Percentiles rank a stretch among this genome's conserved stretches.
Conservation (phyloP, 1,284 basidiomycete species). For the Schizophyllum commune region DNA sequence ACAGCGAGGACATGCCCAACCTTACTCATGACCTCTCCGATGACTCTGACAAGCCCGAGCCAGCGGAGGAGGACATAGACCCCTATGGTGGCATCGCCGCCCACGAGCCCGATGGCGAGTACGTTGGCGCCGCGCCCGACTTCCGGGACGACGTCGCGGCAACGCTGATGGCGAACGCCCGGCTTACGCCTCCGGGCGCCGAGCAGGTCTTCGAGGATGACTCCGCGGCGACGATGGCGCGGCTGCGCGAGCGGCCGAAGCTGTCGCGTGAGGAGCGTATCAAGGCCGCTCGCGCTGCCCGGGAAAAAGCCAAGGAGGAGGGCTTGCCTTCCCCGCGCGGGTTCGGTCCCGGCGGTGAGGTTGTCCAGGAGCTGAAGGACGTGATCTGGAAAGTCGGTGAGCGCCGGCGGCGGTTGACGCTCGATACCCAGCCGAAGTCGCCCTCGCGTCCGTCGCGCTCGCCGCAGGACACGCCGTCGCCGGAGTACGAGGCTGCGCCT, state of each 20-base stretch:
- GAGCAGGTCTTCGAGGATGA: constrained; percentile 76
- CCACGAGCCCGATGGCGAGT: neutral
- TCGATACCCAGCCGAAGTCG: neutral
- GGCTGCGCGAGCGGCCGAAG: constrained; percentile 49
- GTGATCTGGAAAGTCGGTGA: constrained; percentile 80
- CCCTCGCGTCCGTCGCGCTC: neutral
- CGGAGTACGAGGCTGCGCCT: neutral
- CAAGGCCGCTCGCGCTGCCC: constrained; percentile 41
- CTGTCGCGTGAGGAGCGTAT: constrained; percentile 69
- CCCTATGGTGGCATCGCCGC: neutral
- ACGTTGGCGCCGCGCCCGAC: neutral
- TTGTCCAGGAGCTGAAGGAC: constrained; percentile 75
- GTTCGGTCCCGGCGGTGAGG: constrained; percentile 71
- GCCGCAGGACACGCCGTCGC: neutral
- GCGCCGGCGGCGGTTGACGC: constrained; percentile 45
- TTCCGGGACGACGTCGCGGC: constrained; percentile 28
- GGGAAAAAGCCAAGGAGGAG: constrained; percentile 28
- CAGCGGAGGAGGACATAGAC: constrained; percentile 21
- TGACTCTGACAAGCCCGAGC: constrained; percentile 42
- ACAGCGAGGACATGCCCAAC: constrained; percentile 40
- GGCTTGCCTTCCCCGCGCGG: constrained; percentile 25
- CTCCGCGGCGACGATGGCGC: constrained; percentile 29
- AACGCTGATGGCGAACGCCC: constrained; percentile 21
- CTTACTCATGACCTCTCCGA: constrained; percentile 47
- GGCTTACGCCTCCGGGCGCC: constrained; percentile 38